These are phyloP conservation scores for Phytophthora niederhauseri DNA, from an alignment of 352 stramenopile genomes.

Conservation along the genomic window DNA sequence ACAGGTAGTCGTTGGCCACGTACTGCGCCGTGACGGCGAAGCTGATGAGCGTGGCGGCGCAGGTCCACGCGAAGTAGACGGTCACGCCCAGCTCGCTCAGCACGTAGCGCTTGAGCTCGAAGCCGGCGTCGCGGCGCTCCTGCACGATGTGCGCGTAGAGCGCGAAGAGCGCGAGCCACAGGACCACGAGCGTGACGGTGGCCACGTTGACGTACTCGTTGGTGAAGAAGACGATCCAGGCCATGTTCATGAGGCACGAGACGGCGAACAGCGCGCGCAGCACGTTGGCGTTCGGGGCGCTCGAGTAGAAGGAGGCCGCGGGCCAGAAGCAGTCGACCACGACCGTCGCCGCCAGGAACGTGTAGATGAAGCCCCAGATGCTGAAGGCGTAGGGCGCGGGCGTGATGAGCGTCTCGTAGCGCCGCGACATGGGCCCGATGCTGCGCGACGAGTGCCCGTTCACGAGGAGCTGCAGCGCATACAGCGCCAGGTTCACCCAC, in stretches of 20 bases:
- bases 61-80: conserved; percentile 81
- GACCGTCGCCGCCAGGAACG: conserved; percentile 63
- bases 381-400: conserved; percentile 74
- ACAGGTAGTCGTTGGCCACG: conserved; percentile 49
- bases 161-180: conserved; percentile 65
- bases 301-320: conserved; percentile 61
- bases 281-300: conserved; percentile 48
- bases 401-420: conserved; percentile 80
- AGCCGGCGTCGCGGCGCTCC: conserved; percentile 46
- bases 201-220: conserved; percentile 66
- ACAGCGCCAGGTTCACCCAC: conserved; percentile 68
- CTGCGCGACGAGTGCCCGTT: conserved; percentile 55
- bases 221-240: conserved; percentile 75
- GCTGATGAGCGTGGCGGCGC: conserved; percentile 71
- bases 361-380: conserved; percentile 87
- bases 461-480: conserved; percentile 64
- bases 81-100: conserved; percentile 66
- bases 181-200: conserved; percentile 54
- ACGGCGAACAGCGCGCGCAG: conserved; percentile 67
- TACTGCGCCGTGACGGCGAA: conserved; percentile 69
- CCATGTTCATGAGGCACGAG: conserved; percentile 71
- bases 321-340: conserved; percentile 73
- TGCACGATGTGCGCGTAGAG: conserved; percentile 64
- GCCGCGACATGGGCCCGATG: conserved; percentile 61
- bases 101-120: conserved; percentile 56